Base-by-base conservation (phyloP, 139 green algal species). In the Chlamydomonas sp. region DNA sequence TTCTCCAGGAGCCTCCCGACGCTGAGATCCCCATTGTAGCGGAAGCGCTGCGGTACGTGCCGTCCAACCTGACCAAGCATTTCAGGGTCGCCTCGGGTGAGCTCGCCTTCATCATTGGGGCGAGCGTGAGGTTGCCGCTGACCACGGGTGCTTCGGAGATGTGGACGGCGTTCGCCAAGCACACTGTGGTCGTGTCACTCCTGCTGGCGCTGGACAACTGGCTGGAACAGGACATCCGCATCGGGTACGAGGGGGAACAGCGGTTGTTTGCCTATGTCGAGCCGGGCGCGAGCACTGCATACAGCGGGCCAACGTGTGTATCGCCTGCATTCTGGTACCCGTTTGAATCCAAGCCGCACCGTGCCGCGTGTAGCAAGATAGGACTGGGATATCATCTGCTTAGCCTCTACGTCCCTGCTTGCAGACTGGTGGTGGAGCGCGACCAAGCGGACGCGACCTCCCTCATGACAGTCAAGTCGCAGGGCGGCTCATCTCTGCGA, bases 201-300 rank as follows among this genome's bases (percentile, higher is more conserved):
- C 79, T 84, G 79, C 31, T 84, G 15, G 63, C 12, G 79, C 79
- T 84, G 79, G 79, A 84, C 79, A 84, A 75, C 9, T 63, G 31
- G 63, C 79, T 84, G 63, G 63, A 31, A 57, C 8, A 63, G 8
- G 79, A 75, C 63, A n/a, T 84, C 31, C 79, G 63, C 79, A 84
- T 84, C 31, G 63, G 63, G 79, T 84, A 75, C 63, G 79, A 75
- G 63, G 79, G 63, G 10, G 58, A 63, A 84, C 16, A 75, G 31
- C 63, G 74, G 63, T 9, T 80, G 17, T 75, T 31, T 69, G 63
- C 75, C 63, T 49, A 63, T 84, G 58, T 72, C 5, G 71, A 62
- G 78, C 61, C 20, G 78, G 62, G 18, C 61, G 20, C 18, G 20
- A 64, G 57, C 8, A 5, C 18, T 31, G 75, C 75, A 64, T 79